Conservation (phyloP, 129 eudicot genomes). For the Flaveria robusta region DNA sequence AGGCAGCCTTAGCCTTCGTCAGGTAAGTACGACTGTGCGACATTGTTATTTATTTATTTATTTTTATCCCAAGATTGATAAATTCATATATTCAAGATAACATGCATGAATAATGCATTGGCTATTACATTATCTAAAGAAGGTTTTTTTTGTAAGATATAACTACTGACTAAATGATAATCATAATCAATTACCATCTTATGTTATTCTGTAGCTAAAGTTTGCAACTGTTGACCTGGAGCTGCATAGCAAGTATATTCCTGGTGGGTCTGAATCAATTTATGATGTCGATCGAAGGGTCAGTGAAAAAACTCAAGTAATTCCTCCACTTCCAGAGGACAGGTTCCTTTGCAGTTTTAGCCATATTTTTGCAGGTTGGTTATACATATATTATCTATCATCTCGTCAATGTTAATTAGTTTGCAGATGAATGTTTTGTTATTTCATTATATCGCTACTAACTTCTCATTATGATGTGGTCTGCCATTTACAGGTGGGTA, state of each 20-base stretch:
- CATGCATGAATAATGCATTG: background rate
- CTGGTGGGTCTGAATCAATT: slow-evolving; percentile 82
- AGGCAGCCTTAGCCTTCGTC: slow-evolving; percentile 86
- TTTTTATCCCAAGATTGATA: background rate
- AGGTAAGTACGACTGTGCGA: slow-evolving; percentile 46
- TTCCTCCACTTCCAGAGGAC: slow-evolving; percentile 89
- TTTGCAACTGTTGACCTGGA: slow-evolving; percentile 84
- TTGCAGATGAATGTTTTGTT: background rate
- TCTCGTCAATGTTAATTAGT: background rate
- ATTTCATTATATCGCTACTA: background rate
- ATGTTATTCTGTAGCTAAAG: slow-evolving; percentile 49
- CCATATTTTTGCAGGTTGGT: slow-evolving; percentile 91
- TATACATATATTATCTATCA: background rate
- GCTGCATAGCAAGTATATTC: slow-evolving; percentile 74
- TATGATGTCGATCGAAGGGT: slow-evolving; percentile 88
- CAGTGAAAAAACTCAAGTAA: slow-evolving; percentile 63
- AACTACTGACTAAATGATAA: slow-evolving; percentile 1
- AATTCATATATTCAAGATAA: background rate
- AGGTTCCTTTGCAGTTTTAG: slow-evolving; percentile 92
- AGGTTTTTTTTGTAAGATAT: background rate
- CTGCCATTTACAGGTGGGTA: slow-evolving; percentile 66
- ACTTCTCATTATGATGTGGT: slow-evolving; percentile 1
- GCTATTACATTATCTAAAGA: slow-evolving; percentile 12
- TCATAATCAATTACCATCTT: background rate
- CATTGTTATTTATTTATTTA: background rate